Conservation (phyloP, 1,284 basidiomycete genomes). For the Pseudozyma pruni region DNA sequence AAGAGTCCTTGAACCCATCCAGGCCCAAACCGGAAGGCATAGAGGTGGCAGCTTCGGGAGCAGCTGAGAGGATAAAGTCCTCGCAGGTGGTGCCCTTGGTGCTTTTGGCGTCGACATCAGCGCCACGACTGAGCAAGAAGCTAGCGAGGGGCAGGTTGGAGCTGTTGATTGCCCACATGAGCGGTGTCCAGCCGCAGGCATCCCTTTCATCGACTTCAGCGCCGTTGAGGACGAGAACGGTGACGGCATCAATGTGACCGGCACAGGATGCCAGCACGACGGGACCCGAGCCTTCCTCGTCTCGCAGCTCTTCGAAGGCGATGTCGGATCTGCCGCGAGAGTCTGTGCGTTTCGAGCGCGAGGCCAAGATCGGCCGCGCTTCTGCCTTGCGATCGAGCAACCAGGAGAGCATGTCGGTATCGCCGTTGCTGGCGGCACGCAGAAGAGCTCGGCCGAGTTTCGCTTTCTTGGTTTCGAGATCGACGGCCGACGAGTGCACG, state of each 20-base stretch:
- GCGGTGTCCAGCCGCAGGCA: constrained; percentile 82
- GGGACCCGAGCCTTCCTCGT: constrained; percentile 56
- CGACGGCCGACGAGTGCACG: constrained; percentile 14
- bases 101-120: constrained; percentile 55
- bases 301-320: constrained; percentile 35
- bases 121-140: constrained; percentile 87
- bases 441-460: constrained; percentile 44
- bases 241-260: constrained; percentile 59
- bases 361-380: constrained; percentile 27
- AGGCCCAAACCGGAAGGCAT: neutral
- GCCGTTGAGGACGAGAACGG: constrained; percentile 51
- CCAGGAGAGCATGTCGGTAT: constrained; percentile 60
- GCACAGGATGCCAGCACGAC: constrained; percentile 56
- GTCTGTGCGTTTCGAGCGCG: constrained; percentile 5
- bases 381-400: constrained; percentile 41
- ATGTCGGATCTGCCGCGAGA: constrained; percentile 16
- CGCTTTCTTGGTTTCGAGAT: constrained; percentile 15
- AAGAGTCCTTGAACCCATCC: neutral
- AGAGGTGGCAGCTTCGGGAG: constrained; percentile 32
- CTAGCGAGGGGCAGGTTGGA: constrained; percentile 90
- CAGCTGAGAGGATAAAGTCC: constrained; percentile 59
- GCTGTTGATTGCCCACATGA: constrained; percentile 91
- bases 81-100: constrained; percentile 57
- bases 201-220: constrained; percentile 59
- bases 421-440: constrained; percentile 51